Base-by-base conservation (phyloP, 2,329 filamentous ascomycete species). In the Colletotrichum phormii region DNA sequence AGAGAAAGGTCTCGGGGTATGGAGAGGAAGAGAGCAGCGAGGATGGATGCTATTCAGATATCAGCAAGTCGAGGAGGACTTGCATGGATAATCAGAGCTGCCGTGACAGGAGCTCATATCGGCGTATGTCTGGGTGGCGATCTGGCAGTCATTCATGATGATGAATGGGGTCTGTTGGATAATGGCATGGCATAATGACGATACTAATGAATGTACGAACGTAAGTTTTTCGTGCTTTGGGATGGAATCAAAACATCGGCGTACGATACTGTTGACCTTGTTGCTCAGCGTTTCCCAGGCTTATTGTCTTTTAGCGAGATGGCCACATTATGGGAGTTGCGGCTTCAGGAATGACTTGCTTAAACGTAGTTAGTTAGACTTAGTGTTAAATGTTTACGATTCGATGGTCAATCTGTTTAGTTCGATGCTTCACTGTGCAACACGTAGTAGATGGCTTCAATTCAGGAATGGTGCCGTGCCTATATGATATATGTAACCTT, bases 171-270 rank as follows among this genome's bases (percentile, higher is more conserved):
- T 12, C 54, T 59, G 61, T 61, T 65, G 71, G 71, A 61, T 61
- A 55, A 71, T 61, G 71, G 71, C 71, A 73, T 65, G 61, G 66
- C 71, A 64, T 71, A 71, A 73, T 73, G 71, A 73, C 71, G 71
- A 73, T 71, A 71, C 33, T 73, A 73, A 73, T 71, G 71, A 73
- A 65, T 73, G 71, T 73, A 73, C 71, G 71, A 72, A 73, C 66
- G 66, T 31, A 42, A 64, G 35, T 37, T 33, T 42, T 46, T 64
- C 71, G 71, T 71, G 66, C 71, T 73, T 73, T 65, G 71, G 61
- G 61, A 62, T 49, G 55, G 49, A 53, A 51, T 51, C 18, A 60
- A 55, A 61, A 7, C 22, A 59, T 18, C 11, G 55, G 66, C 61
- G 60, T 35, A 46, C 35, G 62, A 29, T 61, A 51, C 49, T 46